Percentiles rank a stretch among this genome's conserved stretches.
These are phyloP conservation scores for Grosmannia penicillata DNA, from an alignment of 2,329 filamentous ascomycete genomes.

Conservation along the genomic window DNA sequence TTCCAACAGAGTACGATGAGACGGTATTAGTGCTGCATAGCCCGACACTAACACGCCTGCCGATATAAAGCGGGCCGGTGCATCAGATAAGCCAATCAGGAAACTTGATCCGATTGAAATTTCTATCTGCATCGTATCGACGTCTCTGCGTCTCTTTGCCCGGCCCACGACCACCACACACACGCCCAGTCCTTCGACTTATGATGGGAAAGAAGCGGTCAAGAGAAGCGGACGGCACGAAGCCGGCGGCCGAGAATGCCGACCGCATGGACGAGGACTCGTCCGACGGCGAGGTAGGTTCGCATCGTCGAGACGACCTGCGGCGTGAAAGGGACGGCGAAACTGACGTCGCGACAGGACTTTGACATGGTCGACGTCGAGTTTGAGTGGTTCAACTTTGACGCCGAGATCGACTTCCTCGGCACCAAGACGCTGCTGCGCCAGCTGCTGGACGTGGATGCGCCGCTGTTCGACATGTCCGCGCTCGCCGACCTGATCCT, in stretches of 20 bases:
- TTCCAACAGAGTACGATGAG: too few species aligned
- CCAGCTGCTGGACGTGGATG: constrained; percentile 84
- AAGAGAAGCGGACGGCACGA: constrained; percentile 19
- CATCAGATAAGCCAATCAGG: too few species aligned
- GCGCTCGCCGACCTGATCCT: constrained; percentile 71
- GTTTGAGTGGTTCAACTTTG: constrained; percentile 98
- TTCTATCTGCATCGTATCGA: too few species aligned
- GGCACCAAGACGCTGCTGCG: constrained; percentile 80
- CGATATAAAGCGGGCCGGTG: too few species aligned
- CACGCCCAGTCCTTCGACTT: background rate
- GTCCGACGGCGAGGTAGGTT: constrained; percentile 30
- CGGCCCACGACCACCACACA: too few species aligned
- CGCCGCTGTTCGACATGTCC: constrained; percentile 74
- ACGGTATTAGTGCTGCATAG: too few species aligned
- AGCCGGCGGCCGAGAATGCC: constrained; percentile 11
- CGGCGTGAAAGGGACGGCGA: too few species aligned
- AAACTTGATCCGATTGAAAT: too few species aligned
- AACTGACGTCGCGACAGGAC: constrained; percentile 44
- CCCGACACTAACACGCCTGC: too few species aligned
- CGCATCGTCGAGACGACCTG: background rate
- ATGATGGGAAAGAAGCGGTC: constrained; percentile 21
- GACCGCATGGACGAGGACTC: constrained; percentile 29
- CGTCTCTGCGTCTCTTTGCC: too few species aligned
- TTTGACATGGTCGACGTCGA: constrained; percentile 88
- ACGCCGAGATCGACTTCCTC: constrained; percentile 81